These are phyloP conservation scores for Lentinus brumalis DNA, from an alignment of 768 basidiomycete genomes.

Conservation along the genomic window DNA sequence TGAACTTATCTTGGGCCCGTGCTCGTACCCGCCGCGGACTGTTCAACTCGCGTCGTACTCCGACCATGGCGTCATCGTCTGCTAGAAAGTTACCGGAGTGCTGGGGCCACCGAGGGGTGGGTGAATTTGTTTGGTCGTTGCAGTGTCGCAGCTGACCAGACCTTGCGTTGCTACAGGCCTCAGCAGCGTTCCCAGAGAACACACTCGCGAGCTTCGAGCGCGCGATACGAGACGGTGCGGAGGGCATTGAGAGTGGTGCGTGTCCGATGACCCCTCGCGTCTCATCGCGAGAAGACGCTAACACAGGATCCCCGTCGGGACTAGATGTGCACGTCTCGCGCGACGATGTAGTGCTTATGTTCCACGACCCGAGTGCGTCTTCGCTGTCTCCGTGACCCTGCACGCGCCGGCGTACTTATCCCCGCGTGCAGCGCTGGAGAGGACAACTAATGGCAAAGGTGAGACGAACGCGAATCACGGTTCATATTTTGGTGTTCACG, in stretches of 20 bases:
- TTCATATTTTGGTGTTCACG: conserved; percentile 19
- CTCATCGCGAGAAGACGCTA: conserved; percentile 16
- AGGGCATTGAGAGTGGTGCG: conserved; percentile 94
- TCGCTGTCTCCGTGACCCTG: not conserved
- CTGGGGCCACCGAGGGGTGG: conserved; percentile 33
- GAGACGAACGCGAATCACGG: conserved; percentile 1
- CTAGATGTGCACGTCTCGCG: conserved; percentile 90
- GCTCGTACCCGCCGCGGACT: not conserved
- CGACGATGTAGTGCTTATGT: conserved; percentile 89
- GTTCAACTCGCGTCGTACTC: not conserved
- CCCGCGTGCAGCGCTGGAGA: conserved; percentile 52
- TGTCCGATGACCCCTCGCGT: conserved; percentile 27
- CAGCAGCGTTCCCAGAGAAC: conserved; percentile 86
- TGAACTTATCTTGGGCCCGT: not conserved
- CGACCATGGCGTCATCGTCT: not conserved
- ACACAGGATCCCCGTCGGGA: conserved; percentile 17
- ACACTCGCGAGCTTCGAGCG: conserved; percentile 90
- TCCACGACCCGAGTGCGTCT: conserved; percentile 81
- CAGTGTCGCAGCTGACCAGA: not conserved
- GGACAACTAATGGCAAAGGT: conserved; percentile 85
- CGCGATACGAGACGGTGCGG: conserved; percentile 88
- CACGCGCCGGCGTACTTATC: not conserved
- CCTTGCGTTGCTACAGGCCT: conserved; percentile 53
- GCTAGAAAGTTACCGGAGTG: conserved; percentile 21
- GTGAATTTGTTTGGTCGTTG: conserved; percentile 6